Evolutionary conservation across 768 basidiomycete genomes (phyloP).

Genomic region (Russula emetica): DNA sequence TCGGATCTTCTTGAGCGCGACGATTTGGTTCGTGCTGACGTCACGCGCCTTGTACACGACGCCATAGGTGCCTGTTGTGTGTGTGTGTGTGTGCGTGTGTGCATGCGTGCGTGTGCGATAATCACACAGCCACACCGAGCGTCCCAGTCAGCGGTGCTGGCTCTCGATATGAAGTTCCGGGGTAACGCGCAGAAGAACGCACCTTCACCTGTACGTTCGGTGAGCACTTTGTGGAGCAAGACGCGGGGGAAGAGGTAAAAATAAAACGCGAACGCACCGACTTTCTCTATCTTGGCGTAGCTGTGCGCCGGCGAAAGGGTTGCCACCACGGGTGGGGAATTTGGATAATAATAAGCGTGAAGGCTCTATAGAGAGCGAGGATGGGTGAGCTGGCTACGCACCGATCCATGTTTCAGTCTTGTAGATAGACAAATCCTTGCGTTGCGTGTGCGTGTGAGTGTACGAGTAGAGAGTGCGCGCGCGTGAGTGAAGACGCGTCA

Average conservation of each 20-base stretch:
- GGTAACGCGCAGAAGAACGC: conserved; percentile 3
- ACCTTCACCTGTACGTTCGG: conserved; percentile 48
- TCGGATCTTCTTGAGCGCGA: conserved; percentile 97
- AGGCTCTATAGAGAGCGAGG: not conserved
- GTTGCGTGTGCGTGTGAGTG: not conserved
- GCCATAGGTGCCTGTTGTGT: conserved; percentile 81
- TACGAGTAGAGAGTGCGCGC: not conserved
- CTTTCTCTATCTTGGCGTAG: conserved; percentile 97
- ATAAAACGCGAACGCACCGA: conserved; percentile 61
- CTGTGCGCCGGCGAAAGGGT: conserved; percentile 38
- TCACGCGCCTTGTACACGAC: conserved; percentile 98
- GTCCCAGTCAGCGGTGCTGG: not conserved
- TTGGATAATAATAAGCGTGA: conserved; percentile 5
- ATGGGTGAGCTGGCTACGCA: conserved; percentile 1
- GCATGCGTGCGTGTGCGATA: not conserved
- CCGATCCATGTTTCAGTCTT: conserved; percentile 21
- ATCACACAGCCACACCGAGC: conserved; percentile 5
- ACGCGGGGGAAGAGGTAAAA: not conserved
- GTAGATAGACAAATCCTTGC: not conserved
- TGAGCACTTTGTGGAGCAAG: not conserved
- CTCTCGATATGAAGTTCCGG: not conserved
- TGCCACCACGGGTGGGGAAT: not conserved
- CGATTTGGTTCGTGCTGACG: conserved; percentile 69
- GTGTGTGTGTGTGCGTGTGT: not conserved
- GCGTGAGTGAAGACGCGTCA: not conserved